Conservation (phyloP, 352 stramenopile genomes). For the Phytophthora hibernalis region DNA sequence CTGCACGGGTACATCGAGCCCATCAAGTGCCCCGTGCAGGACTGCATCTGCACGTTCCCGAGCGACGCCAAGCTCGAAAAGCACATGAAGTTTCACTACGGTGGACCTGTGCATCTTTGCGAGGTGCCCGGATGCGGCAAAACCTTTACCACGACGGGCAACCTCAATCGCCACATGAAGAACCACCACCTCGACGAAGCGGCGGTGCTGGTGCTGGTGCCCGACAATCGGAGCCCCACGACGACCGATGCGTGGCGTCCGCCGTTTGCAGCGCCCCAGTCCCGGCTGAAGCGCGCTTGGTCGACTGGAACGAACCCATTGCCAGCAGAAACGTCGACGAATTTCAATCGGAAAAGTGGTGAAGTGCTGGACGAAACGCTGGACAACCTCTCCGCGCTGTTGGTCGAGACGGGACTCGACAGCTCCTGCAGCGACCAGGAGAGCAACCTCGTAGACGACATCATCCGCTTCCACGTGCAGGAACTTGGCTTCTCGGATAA, state of each 20-base stretch:
- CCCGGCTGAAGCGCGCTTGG: constrained; percentile 31
- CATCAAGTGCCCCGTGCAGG: constrained; percentile 34
- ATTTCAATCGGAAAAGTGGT: constrained; percentile 21
- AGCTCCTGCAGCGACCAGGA: not conserved
- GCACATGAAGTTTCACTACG: constrained; percentile 56
- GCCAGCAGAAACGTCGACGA: constrained; percentile 24
- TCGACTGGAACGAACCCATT: constrained; percentile 37
- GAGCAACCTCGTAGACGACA: constrained; percentile 47
- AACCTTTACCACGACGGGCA: constrained; percentile 63
- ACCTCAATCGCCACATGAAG: constrained; percentile 60
- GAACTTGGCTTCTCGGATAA: constrained; percentile 35
- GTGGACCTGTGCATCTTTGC: constrained; percentile 53
- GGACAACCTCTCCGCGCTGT: constrained; percentile 39
- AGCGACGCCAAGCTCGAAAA: constrained; percentile 51
- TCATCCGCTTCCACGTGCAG: constrained; percentile 52
- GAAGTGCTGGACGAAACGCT: constrained; percentile 35
- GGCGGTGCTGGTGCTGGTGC: too few species aligned
- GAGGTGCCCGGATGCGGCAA: too few species aligned
- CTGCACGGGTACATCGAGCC: constrained; percentile 51
- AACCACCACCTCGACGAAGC: constrained; percentile 43
- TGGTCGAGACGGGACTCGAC: constrained; percentile 42
- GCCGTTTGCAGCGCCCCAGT: constrained; percentile 1
- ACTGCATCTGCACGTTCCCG: constrained; percentile 38
- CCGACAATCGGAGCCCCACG: too few species aligned
- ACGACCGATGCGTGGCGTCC: constrained; percentile 26